phyloP scores from a whole-genome alignment of 768 basidiomycete species.

The Glaciozyma martinii region DNA sequence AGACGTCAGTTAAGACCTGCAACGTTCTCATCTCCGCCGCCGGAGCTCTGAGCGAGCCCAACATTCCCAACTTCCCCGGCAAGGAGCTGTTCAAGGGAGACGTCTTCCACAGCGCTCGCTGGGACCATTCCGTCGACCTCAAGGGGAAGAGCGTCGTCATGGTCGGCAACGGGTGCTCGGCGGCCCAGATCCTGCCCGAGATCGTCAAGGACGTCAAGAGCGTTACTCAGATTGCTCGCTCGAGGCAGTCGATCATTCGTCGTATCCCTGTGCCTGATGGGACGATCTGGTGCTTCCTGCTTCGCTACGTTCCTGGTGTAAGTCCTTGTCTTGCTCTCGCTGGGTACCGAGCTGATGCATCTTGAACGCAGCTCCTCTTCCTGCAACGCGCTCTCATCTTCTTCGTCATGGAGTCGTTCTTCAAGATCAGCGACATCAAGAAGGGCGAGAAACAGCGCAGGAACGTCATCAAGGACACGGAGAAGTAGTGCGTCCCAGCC shows the following conservation, averaged over 20 bases:
- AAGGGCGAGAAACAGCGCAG: conserved; percentile 15
- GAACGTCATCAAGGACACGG: conserved; percentile 4
- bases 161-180: conserved; percentile 36
- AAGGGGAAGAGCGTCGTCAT: conserved; percentile 32
- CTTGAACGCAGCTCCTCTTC: conserved; percentile 10
- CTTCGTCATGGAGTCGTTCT: conserved; percentile 12
- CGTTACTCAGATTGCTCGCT: conserved; percentile 31
- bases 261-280: conserved; percentile 3
- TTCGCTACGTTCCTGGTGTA: conserved; percentile 26
- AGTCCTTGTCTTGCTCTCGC: not conserved
- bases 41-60: conserved; percentile 26
- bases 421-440: conserved; percentile 15
- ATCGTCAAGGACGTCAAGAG: conserved; percentile 15
- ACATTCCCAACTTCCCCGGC: conserved; percentile 13
- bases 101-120: conserved; percentile 32
- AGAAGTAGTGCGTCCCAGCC: conserved; percentile 10
- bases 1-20: conserved; percentile 17
- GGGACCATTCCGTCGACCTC: conserved; percentile 25
- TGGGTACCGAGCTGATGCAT: too few relatives aligned
- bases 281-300: not conserved
- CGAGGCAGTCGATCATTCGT: conserved; percentile 29
- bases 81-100: conserved; percentile 25
- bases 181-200: conserved; percentile 23
- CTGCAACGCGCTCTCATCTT: conserved; percentile 15
- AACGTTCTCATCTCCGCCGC: conserved; percentile 31